phyloP scores from a whole-genome alignment of 371 early-diverging fungal species.

The Rhizomucor pusillus region DNA sequence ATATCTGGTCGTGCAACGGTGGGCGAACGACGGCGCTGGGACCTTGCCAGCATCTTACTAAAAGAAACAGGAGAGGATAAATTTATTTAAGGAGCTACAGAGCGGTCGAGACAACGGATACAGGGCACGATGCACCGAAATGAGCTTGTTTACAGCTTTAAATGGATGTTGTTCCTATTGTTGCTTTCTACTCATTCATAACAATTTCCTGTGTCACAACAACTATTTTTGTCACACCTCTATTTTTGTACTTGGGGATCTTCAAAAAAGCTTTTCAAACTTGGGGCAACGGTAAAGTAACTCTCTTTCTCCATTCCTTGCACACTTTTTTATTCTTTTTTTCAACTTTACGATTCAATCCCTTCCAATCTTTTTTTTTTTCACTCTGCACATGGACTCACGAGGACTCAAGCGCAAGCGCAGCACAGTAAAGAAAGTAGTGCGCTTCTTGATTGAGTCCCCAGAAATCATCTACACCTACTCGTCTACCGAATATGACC shows the following conservation, averaged over 20 bases:
- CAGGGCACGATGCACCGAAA: too few relatives aligned
- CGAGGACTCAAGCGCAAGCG: conserved; percentile 18
- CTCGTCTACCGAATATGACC: conserved; percentile 16
- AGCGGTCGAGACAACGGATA: too few relatives aligned
- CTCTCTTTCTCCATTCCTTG: conserved; percentile 6
- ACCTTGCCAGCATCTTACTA: too few relatives aligned
- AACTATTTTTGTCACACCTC: conserved; percentile 4
- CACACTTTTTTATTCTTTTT: conserved; percentile 5
- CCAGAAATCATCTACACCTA: conserved; percentile 11
- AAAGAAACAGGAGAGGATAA: too few relatives aligned
- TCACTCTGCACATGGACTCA: conserved; percentile 4
- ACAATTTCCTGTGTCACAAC: neutral
- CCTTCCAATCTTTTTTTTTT: neutral
- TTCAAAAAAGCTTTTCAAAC: neutral
- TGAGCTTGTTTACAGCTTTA: too few relatives aligned
- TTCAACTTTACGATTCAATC: conserved; percentile 2
- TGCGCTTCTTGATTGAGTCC: conserved; percentile 7
- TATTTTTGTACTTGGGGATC: neutral
- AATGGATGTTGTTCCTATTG: too few relatives aligned
- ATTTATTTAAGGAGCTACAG: too few relatives aligned
- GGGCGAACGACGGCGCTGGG: too few relatives aligned
- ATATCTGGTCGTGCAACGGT: too few relatives aligned
- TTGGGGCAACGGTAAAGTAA: neutral
- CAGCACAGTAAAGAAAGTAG: conserved; percentile 6
- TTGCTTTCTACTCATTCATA: too few relatives aligned